Percentiles rank a stretch among this genome's conserved stretches.
phyloP scores from a whole-genome alignment of 2,329 filamentous ascomycete species.

The Triangularia verruculosa region DNA sequence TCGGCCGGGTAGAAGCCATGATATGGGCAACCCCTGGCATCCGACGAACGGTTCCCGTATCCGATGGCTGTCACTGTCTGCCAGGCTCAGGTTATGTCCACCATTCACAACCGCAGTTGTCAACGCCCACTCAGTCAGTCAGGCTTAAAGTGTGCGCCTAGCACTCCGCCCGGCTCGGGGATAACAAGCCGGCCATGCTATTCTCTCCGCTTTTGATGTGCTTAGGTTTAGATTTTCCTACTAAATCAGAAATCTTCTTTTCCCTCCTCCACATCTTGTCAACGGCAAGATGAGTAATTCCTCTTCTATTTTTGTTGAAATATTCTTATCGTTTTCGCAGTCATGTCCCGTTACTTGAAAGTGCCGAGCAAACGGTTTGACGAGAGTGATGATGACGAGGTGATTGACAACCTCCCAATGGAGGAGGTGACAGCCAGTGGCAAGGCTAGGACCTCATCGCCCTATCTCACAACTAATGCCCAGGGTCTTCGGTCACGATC shows the following conservation, averaged over 20 bases:
- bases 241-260: background rate
- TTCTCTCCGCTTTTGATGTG: constrained; percentile 19
- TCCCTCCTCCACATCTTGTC: background rate
- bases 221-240: background rate
- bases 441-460: constrained; percentile 26
- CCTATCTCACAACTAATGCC: constrained; percentile 32
- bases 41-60: constrained; percentile 7
- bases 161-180: constrained; percentile 10
- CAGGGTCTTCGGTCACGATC: constrained; percentile 38
- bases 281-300: background rate
- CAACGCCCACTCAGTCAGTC: background rate
- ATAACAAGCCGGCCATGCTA: constrained; percentile 14
- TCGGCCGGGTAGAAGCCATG: background rate
- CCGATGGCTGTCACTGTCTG: background rate
- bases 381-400: constrained; percentile 27
- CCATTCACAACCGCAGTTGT: background rate
- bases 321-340: background rate
- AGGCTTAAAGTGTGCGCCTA: background rate
- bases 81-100: background rate
- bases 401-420: constrained; percentile 29
- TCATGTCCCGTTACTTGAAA: constrained; percentile 26
- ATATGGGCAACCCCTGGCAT: background rate
- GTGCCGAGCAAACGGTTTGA: constrained; percentile 29
- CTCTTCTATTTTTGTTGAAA: background rate
- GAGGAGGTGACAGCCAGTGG: constrained; percentile 21